phyloP scores from a whole-genome alignment of 2,329 filamentous ascomycete genomes.

The Aspergillus sp. region DNA sequence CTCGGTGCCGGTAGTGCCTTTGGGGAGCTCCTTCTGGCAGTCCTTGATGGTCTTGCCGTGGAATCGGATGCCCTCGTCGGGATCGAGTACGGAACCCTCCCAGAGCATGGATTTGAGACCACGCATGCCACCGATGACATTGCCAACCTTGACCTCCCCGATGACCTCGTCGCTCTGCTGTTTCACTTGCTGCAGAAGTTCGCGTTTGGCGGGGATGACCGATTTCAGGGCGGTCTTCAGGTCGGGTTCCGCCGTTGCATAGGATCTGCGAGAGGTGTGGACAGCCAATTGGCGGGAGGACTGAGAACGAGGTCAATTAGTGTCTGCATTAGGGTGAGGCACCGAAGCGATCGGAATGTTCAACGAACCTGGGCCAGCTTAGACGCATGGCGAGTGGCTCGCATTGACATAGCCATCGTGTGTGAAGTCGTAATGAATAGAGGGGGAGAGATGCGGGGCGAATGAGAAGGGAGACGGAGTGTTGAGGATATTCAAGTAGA shows the following conservation, averaged over 20 bases:
- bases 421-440: slow-evolving; percentile 14
- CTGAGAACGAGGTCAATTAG: neutral
- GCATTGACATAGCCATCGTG: slow-evolving; percentile 29
- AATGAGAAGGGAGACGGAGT: neutral
- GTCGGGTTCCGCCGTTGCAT: slow-evolving; percentile 74
- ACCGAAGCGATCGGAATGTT: slow-evolving; percentile 3
- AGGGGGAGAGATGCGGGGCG: slow-evolving; percentile 10
- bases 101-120: slow-evolving; percentile 97
- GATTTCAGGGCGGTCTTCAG: slow-evolving; percentile 83
- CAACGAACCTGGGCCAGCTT: slow-evolving; percentile 35
- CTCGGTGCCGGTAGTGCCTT: slow-evolving; percentile 83
- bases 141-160: slow-evolving; percentile 90
- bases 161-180: slow-evolving; percentile 76
- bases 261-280: slow-evolving; percentile 28
- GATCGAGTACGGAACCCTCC: slow-evolving; percentile 96
- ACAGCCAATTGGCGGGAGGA: slow-evolving; percentile 18
- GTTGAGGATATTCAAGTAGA: neutral
- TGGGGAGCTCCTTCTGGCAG: slow-evolving; percentile 89
- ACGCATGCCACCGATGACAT: slow-evolving; percentile 94
- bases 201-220: slow-evolving; percentile 86
- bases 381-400: slow-evolving; percentile 39
- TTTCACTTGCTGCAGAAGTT: slow-evolving; percentile 93
- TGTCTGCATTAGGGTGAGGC: neutral
- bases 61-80: slow-evolving; percentile 96
- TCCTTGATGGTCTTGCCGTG: slow-evolving; percentile 98